Percentiles rank a stretch among this genome's conserved stretches.
Evolutionary conservation across 257 asterid species (phyloP).

Genomic region (Salvia splendens): DNA sequence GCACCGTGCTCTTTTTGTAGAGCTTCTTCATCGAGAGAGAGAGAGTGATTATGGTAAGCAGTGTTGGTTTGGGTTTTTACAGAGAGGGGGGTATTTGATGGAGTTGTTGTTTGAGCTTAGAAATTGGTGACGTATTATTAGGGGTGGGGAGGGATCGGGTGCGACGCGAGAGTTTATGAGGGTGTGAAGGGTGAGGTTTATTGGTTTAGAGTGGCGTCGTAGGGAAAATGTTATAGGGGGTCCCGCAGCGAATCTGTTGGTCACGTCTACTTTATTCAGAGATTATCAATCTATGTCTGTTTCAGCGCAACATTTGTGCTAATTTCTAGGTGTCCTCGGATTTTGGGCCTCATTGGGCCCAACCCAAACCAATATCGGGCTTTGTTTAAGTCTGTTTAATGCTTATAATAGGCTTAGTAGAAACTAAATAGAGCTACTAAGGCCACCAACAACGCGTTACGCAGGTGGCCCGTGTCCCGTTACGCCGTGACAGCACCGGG

Average conservation of each 20-base stretch:
- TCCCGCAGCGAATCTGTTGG: conserved; percentile 42
- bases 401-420: too few relatives aligned
- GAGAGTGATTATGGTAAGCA: neutral
- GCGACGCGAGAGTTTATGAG: conserved; percentile 43
- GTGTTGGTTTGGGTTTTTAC: conserved; percentile 36
- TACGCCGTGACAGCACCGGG: too few relatives aligned
- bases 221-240: conserved; percentile 28
- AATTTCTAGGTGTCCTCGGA: conserved; percentile 24
- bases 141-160: conserved; percentile 34
- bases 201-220: conserved; percentile 36
- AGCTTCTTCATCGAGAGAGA: conserved; percentile 61
- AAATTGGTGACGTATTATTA: conserved; percentile 40
- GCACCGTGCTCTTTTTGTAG: conserved; percentile 59
- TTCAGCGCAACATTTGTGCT: conserved; percentile 36
- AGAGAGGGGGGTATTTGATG: conserved; percentile 33
- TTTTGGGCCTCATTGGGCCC: conserved; percentile 34
- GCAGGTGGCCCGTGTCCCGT: too few relatives aligned
- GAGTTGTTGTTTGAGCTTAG: conserved; percentile 38
- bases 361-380: conserved; percentile 1
- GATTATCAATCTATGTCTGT: conserved; percentile 42
- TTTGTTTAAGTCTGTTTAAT: too few relatives aligned
- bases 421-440: too few relatives aligned
- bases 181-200: conserved; percentile 32
- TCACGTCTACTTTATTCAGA: conserved; percentile 46
- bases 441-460: too few relatives aligned